Conservation (phyloP, 2,329 filamentous ascomycete species). For the Scedosporium aurantiacum region DNA sequence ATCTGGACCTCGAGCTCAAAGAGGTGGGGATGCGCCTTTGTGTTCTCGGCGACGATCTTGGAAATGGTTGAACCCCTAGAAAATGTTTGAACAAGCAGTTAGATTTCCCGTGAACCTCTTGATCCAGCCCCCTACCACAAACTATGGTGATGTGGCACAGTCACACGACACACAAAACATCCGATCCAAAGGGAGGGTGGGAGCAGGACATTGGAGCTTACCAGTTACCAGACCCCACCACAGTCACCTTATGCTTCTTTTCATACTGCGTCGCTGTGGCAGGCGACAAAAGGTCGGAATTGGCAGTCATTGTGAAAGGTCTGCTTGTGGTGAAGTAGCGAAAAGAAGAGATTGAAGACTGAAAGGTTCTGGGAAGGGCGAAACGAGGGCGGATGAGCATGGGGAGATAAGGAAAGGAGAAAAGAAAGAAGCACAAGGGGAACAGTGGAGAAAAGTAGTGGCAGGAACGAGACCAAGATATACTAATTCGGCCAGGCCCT, state of each 20-base stretch:
- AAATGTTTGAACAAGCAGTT: no score
- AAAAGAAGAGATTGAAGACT: background rate
- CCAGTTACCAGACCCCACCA: constrained; percentile 97
- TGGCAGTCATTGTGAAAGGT: background rate
- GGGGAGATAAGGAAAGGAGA: constrained; percentile 9
- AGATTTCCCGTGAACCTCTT: no score
- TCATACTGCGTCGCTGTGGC: constrained; percentile 34
- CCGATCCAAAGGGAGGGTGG: background rate
- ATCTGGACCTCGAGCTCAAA: constrained; percentile 90
- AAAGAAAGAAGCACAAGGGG: constrained; percentile 11
- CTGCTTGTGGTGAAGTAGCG: background rate
- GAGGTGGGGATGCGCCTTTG: constrained; percentile 60
- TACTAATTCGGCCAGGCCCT: background rate
- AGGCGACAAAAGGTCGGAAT: background rate
- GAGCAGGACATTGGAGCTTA: constrained; percentile 32
- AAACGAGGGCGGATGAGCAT: constrained; percentile 12
- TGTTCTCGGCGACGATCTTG: constrained; percentile 94
- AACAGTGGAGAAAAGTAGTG: constrained; percentile 15
- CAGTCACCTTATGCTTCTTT: constrained; percentile 83
- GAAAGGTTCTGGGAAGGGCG: constrained; percentile 1
- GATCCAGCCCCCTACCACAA: no score
- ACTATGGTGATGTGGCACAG: background rate
- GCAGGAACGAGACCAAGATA: constrained; percentile 2
- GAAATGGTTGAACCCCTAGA: constrained; percentile 87
- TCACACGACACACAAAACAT: background rate